Base-by-base conservation (phyloP, 805 yeast species). In the Yamadazyma tumulicola region DNA sequence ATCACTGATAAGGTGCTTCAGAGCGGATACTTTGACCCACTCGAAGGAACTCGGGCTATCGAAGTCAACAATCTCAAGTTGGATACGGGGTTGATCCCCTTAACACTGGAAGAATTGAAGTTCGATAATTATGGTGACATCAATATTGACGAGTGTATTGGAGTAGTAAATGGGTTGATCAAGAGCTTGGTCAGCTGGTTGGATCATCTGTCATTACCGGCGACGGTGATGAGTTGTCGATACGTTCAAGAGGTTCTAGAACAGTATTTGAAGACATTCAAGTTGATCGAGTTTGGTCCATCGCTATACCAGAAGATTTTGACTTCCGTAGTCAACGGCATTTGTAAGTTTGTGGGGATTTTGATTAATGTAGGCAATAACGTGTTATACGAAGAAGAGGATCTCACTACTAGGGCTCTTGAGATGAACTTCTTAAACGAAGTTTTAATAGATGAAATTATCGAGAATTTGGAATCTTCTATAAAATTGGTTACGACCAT, bases 41-140 rank as follows among this genome's bases (percentile, higher is more conserved):
- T 82, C 42, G 87, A 86, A 47, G 94, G 96, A 0, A 85, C 96
- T 1, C 80, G 89, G 45, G 95, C 97, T 0, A 62, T 87, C 41
- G 97, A 89, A 55, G 72, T 81, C 10, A 69, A 78, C 37, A 86
- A 86, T 52, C 64, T 69, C 8, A 76, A 74, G 42, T 67, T 91
- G 47, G 98, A 91, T 54, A 78, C 96, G 0, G 87, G 91, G 2
- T 48, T 84, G 35, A 69, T 85, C n/a, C 49, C 57, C 19, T 55
- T 77, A 37, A 44, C 66, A 0, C 44, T 48, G 1, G 72, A 59
- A 2, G 85, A 79, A 22, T 39, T 66, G 4, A 39, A 49, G 0
- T 80, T 76, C 47, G 75, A 75, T 45, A 57, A 75, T 14, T 49
- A 63, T 2, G 30, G 38, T 4, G 62, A 69, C 5, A 61, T 58